Conservation (phyloP, 768 basidiomycete genomes). For the Tephrocybe rancida region DNA sequence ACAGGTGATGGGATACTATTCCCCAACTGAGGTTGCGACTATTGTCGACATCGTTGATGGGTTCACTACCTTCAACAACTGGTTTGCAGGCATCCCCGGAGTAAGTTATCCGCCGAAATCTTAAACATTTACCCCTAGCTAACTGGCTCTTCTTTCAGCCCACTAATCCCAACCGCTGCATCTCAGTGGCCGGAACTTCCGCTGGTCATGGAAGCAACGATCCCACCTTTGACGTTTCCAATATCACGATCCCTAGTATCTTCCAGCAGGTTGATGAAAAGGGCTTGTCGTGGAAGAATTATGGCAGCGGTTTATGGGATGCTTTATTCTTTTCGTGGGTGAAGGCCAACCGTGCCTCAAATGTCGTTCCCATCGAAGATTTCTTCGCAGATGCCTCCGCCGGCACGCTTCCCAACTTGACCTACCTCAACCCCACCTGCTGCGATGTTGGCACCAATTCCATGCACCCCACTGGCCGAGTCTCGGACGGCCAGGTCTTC, state of each 20-base stretch:
- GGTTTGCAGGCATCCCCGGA: slow-evolving; percentile 32
- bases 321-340: slow-evolving; percentile 26
- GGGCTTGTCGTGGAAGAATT: slow-evolving; percentile 28
- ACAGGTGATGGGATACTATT: slow-evolving; percentile 26
- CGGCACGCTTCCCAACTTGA: slow-evolving; percentile 27
- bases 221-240: slow-evolving; percentile 17
- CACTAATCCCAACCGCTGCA: slow-evolving; percentile 33
- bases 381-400: slow-evolving; percentile 29
- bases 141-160: slow-evolving; percentile 8
- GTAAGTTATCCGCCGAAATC: neutral
- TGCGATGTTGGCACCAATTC: slow-evolving; percentile 22
- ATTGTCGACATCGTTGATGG: slow-evolving; percentile 22
- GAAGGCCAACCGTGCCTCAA: slow-evolving; percentile 13
- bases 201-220: slow-evolving; percentile 31
- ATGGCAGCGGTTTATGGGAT: slow-evolving; percentile 22
- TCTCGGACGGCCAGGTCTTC: slow-evolving; percentile 28
- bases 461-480: slow-evolving; percentile 26
- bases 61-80: slow-evolving; percentile 31
- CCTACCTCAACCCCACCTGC: slow-evolving; percentile 30
- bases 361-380: slow-evolving; percentile 25
- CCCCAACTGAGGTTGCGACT: slow-evolving; percentile 23
- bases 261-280: slow-evolving; percentile 27
- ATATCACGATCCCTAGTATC: slow-evolving; percentile 22
- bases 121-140: neutral
- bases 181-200: slow-evolving; percentile 28